Base-by-base conservation (phyloP, 495 filamentous ascomycete genomes). In the Bacidia rubella region DNA sequence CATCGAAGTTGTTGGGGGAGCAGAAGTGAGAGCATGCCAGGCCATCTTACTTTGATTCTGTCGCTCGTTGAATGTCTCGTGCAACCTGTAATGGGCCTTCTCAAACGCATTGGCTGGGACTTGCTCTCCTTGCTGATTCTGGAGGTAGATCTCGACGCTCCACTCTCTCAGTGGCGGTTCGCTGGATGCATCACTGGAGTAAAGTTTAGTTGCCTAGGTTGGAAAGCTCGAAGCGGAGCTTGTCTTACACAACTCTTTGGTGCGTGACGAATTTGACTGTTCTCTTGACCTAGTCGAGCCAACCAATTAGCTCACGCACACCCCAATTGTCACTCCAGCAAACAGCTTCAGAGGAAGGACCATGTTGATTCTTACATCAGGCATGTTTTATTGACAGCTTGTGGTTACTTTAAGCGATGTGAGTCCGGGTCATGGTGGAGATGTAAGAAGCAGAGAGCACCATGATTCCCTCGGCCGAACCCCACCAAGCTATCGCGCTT, bases 251-350 rank as follows among this genome's bases (percentile, higher is more conserved):
- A 65, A 86, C 77, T 54, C 79, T 77, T 67, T 96, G 90, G 68
- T 89, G 82, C 23, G 92, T 98, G 55, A 96, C 76, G 68, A 98
- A 77, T 75, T 90, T 90, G 65, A 98, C 76, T 53, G 75, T 86
- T 54, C 92, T 81, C 73, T 94, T 87, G 64, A 89, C 75, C 85
- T 90, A 58, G 15, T 7, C 29, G 29, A 15, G 15, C 29, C 29
- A 5, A 5, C 5, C 29, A 5, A 35, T 7, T 35, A 35, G 15
- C 15, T 35, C 15, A n/a, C n/a, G n/a, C n/a, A n/a, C n/a, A n/a
- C n/a, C n/a, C n/a, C n/a, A n/a, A n/a, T n/a, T n/a, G n/a, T n/a
- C n/a, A n/a, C n/a, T n/a, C n/a, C n/a, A n/a, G n/a, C n/a, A n/a
- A n/a, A n/a, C n/a, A n/a, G n/a, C n/a, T n/a, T n/a, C n/a, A n/a